These are phyloP conservation scores for Boletus rex-veris DNA, from an alignment of 768 basidiomycete species.

Conservation along the genomic window DNA sequence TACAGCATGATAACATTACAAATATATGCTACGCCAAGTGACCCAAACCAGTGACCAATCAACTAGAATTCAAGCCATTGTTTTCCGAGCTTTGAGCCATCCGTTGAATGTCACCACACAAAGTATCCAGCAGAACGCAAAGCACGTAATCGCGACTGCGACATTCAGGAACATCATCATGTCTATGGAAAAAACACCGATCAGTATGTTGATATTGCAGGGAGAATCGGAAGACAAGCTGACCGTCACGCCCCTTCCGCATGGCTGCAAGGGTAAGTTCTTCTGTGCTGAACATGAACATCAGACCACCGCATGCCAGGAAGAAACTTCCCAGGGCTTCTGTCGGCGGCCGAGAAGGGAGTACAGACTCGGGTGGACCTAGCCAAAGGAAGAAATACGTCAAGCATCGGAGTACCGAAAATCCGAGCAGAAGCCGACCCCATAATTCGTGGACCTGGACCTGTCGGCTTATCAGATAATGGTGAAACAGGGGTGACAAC, in stretches of 20 bases:
- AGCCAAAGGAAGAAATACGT: slow-evolving; percentile 97
- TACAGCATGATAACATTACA: background rate
- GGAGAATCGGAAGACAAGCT: slow-evolving; percentile 13
- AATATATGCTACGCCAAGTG: too few species aligned
- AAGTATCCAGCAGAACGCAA: slow-evolving; percentile 84
- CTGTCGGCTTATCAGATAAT: slow-evolving; percentile 32
- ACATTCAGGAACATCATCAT: slow-evolving; percentile 89
- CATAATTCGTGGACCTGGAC: slow-evolving; percentile 90
- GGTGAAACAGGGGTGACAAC: background rate
- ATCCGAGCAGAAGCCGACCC: slow-evolving; percentile 82
- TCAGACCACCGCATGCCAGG: slow-evolving; percentile 81
- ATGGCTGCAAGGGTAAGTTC: slow-evolving; percentile 89
- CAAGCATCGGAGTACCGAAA: slow-evolving; percentile 73
- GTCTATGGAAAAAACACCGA: slow-evolving; percentile 41
- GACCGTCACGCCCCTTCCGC: slow-evolving; percentile 83
- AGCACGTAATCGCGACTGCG: slow-evolving; percentile 80
- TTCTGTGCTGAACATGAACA: slow-evolving; percentile 89
- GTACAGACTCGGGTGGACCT: slow-evolving; percentile 73
- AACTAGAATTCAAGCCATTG: slow-evolving; percentile 12
- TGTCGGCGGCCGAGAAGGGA: slow-evolving; percentile 90
- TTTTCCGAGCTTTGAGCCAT: slow-evolving; percentile 56
- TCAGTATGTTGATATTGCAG: slow-evolving; percentile 2
- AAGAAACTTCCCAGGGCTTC: slow-evolving; percentile 88
- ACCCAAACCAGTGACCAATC: background rate
- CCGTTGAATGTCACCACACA: slow-evolving; percentile 77